A percentile compares a stretch with the other conserved stretches of the same genome.
phyloP scores from a whole-genome alignment of 2,329 filamentous ascomycete genomes.

The Lojkania enalia region DNA sequence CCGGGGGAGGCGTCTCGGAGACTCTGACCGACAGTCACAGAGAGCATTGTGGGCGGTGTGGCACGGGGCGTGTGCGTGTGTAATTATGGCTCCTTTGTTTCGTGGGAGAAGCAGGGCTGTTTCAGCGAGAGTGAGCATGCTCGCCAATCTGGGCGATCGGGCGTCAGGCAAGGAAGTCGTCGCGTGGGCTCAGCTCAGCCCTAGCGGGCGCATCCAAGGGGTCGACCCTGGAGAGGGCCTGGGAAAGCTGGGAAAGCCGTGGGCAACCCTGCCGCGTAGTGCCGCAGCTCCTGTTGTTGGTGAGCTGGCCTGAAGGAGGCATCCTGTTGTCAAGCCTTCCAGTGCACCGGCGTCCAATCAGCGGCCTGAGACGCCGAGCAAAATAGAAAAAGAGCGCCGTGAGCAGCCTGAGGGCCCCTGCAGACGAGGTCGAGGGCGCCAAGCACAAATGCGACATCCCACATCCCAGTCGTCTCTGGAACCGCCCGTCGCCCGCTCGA shows the following conservation, averaged over 20 bases:
- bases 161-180: neutral
- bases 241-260: too few species aligned
- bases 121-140: conserved; percentile 7
- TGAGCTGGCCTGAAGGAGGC: conserved; percentile 6
- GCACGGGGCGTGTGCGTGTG: neutral
- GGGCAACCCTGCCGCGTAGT: too few species aligned
- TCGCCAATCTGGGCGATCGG: conserved; percentile 11
- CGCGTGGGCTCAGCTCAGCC: conserved; percentile 17
- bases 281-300: neutral
- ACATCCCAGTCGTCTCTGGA: conserved; percentile 2
- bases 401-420: neutral
- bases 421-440: neutral
- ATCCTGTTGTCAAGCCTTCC: conserved; percentile 15
- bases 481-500: neutral
- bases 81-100: conserved; percentile 10
- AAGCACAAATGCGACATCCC: conserved; percentile 4
- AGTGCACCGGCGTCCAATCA: conserved; percentile 13
- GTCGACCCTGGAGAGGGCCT: neutral
- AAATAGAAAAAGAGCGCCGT: conserved; percentile 1
- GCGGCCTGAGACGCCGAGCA: conserved; percentile 5
- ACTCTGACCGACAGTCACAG: neutral
- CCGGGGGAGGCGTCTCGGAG: too few species aligned
- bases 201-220: conserved; percentile 5
- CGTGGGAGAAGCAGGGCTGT: conserved; percentile 6
- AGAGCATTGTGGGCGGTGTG: neutral